These are phyloP conservation scores for Geotrichum restrictum DNA, from an alignment of 1,139 yeast genomes.

Conservation along the genomic window DNA sequence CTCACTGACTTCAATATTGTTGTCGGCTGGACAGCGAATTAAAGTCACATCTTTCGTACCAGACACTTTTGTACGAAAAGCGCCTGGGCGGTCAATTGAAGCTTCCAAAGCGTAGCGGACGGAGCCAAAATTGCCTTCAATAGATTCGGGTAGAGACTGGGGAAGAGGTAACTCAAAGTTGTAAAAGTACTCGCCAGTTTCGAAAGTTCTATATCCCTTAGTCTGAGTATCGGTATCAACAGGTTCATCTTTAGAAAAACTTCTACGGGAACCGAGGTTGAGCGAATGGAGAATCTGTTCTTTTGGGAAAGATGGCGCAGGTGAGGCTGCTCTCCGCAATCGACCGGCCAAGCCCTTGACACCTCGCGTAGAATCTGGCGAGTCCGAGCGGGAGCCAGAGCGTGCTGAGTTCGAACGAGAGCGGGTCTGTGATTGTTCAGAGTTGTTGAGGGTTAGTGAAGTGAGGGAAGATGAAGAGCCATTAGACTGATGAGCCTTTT, in stretches of 20 bases:
- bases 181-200: slow-evolving; percentile 86
- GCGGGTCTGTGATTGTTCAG: slow-evolving; percentile 1
- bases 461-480: neutral
- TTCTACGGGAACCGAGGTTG: slow-evolving; percentile 11
- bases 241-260: slow-evolving; percentile 21
- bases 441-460: neutral
- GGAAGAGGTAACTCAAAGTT: slow-evolving; percentile 87
- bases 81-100: slow-evolving; percentile 66
- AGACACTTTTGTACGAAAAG: slow-evolving; percentile 71
- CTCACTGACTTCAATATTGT: slow-evolving; percentile 80
- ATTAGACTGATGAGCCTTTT: neutral
- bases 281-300: slow-evolving; percentile 3
- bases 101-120: slow-evolving; percentile 71
- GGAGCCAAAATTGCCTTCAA: slow-evolving; percentile 76
- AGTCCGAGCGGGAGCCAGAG: neutral
- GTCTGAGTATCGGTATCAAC: slow-evolving; percentile 19
- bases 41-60: slow-evolving; percentile 64
- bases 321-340: slow-evolving; percentile 22
- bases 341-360: slow-evolving; percentile 20
- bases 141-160: slow-evolving; percentile 76
- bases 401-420: neutral
- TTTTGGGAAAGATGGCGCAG: slow-evolving; percentile 19
- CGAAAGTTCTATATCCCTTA: slow-evolving; percentile 43
- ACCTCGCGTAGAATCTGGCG: slow-evolving; percentile 17
- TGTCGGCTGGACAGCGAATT: slow-evolving; percentile 72